phyloP scores from a whole-genome alignment of 805 yeast species.

The Saccharomycodes ludwigii region DNA sequence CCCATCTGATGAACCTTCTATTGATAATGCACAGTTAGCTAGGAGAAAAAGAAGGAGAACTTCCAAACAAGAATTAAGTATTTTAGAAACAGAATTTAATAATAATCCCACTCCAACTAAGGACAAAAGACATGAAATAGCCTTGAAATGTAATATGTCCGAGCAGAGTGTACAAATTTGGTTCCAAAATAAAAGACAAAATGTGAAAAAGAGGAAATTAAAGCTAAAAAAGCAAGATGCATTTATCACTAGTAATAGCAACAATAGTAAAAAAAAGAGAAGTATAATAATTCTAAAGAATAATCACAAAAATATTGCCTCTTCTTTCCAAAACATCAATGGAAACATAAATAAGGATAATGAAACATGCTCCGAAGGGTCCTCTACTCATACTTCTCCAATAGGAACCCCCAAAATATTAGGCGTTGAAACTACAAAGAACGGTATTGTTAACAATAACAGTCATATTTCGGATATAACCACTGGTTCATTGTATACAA shows the following conservation, averaged over 20 bases:
- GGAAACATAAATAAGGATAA: too few relatives aligned
- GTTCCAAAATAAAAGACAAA: constrained; percentile 94
- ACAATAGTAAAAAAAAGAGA: too few relatives aligned
- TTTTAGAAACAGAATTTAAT: constrained; percentile 70
- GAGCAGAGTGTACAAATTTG: constrained; percentile 97
- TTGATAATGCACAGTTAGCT: constrained; percentile 86
- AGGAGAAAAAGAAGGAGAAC: constrained; percentile 94
- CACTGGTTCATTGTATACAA: too few relatives aligned
- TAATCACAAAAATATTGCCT: background rate
- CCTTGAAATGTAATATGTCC: constrained; percentile 77
- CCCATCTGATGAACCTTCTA: constrained; percentile 59
- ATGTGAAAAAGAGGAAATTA: constrained; percentile 41
- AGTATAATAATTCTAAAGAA: too few relatives aligned
- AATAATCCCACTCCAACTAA: constrained; percentile 74
- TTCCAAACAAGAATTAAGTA: constrained; percentile 70
- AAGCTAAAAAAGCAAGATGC: constrained; percentile 3
- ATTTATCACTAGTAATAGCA: too few relatives aligned
- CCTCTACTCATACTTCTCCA: too few relatives aligned
- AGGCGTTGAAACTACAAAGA: too few relatives aligned
- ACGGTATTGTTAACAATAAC: too few relatives aligned
- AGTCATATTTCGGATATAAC: too few relatives aligned
- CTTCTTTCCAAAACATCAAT: too few relatives aligned
- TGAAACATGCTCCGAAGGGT: too few relatives aligned
- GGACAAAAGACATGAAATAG: constrained; percentile 63
- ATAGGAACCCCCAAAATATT: too few relatives aligned